A percentile compares a stretch with the other conserved stretches of the same genome.
Evolutionary conservation across 2,329 filamentous ascomycete species (phyloP).

Genomic region (Pestalotiopsis fici): DNA sequence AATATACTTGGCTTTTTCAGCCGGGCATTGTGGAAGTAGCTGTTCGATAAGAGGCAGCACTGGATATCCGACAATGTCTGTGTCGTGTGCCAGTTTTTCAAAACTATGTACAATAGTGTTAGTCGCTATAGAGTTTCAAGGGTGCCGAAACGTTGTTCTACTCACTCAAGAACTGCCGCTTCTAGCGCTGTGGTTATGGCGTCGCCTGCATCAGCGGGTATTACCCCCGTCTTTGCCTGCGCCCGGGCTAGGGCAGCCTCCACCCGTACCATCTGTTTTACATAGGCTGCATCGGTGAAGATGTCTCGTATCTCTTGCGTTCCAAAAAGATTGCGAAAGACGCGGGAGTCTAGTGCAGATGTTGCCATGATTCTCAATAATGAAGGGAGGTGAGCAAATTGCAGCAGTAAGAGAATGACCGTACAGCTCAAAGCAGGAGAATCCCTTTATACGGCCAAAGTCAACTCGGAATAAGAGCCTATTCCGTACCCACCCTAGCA

Average conservation of each 20-base stretch:
- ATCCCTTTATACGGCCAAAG: neutral
- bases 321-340: slow-evolving; percentile 53
- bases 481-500: neutral
- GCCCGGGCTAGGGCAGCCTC: slow-evolving; percentile 53
- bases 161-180: slow-evolving; percentile 1
- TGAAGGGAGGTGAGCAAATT: neutral
- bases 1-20: slow-evolving; percentile 44
- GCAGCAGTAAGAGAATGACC: neutral
- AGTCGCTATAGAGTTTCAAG: neutral
- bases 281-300: slow-evolving; percentile 44
- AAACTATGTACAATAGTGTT: slow-evolving; percentile 19
- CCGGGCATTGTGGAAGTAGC: slow-evolving; percentile 31
- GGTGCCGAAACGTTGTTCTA: neutral
- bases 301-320: slow-evolving; percentile 51
- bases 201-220: slow-evolving; percentile 38
- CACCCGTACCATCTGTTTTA: slow-evolving; percentile 45
- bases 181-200: slow-evolving; percentile 32
- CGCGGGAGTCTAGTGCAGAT: slow-evolving; percentile 38
- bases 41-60: slow-evolving; percentile 53
- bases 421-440: neutral
- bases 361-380: neutral
- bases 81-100: slow-evolving; percentile 19
- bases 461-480: slow-evolving; percentile 8
- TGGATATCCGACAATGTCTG: slow-evolving; percentile 56
- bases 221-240: slow-evolving; percentile 47